Evolutionary conservation across 2,329 filamentous ascomycete species (phyloP).

Genomic region (Drechslerella coelobrocha): DNA sequence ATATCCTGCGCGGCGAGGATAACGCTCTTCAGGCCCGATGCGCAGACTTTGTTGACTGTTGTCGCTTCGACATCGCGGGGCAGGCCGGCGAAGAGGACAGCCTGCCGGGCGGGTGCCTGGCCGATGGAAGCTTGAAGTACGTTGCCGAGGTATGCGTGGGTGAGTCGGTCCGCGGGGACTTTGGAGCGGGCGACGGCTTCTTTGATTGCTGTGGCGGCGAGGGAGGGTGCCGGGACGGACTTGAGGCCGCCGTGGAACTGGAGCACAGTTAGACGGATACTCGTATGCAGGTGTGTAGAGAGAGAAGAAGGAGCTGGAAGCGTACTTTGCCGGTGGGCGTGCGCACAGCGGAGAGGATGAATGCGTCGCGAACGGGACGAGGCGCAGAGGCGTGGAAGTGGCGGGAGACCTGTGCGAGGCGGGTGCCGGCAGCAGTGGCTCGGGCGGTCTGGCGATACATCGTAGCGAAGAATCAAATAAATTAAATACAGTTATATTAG

Average conservation of each 20-base stretch:
- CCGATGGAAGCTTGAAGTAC: slow-evolving; percentile 84
- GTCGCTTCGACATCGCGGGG: slow-evolving; percentile 81
- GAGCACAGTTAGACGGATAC: background rate
- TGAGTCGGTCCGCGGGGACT: slow-evolving; percentile 79
- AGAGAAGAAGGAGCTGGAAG: slow-evolving; percentile 44
- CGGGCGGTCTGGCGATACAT: slow-evolving; percentile 48
- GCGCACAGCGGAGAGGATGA: slow-evolving; percentile 87
- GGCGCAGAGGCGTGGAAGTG: slow-evolving; percentile 63
- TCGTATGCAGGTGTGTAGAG: background rate
- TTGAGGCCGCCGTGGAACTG: slow-evolving; percentile 95
- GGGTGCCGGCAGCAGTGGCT: slow-evolving; percentile 55
- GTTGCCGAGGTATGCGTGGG: slow-evolving; percentile 97
- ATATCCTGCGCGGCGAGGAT: slow-evolving; percentile 91
- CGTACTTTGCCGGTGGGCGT: slow-evolving; percentile 87
- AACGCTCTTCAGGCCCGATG: slow-evolving; percentile 87
- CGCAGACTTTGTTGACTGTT: slow-evolving; percentile 98
- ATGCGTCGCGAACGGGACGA: slow-evolving; percentile 79
- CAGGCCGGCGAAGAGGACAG: slow-evolving; percentile 84
- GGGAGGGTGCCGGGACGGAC: slow-evolving; percentile 80
- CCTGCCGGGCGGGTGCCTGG: slow-evolving; percentile 91
- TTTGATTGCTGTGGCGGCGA: slow-evolving; percentile 90
- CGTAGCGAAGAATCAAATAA: background rate
- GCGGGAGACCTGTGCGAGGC: slow-evolving; percentile 61
- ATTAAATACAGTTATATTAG: slow-evolving; percentile 15
- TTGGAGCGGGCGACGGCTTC: slow-evolving; percentile 85